phyloP scores from a whole-genome alignment of 345 rosid genomes.

The Hibiscus mutabilis region DNA sequence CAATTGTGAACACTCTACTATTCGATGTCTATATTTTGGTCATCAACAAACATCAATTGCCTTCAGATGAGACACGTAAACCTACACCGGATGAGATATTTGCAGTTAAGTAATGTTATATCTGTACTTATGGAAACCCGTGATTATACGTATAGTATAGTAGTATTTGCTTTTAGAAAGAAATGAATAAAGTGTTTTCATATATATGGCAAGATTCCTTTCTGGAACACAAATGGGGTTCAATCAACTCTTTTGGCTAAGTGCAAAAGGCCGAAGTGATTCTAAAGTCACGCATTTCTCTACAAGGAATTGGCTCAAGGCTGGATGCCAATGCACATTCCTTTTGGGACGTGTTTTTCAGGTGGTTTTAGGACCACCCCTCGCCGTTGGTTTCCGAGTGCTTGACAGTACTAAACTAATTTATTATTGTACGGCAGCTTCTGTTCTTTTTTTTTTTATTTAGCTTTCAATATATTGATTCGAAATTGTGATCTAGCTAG shows the following conservation, averaged over 20 bases:
- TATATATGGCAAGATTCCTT: not conserved
- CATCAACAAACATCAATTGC: too few species aligned
- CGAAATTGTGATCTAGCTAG: not conserved
- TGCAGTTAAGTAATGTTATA: not conserved
- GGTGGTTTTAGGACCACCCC: conserved; percentile 1
- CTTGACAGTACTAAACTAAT: not conserved
- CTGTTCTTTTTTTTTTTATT: not conserved
- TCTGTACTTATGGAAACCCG: not conserved
- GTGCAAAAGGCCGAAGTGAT: not conserved
- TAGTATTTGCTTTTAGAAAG: not conserved
- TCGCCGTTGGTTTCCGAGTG: conserved; percentile 13
- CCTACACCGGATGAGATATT: not conserved
- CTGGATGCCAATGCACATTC: conserved; percentile 4
- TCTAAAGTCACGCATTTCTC: not conserved
- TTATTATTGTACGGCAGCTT: not conserved
- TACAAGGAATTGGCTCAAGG: not conserved
- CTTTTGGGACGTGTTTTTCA: not conserved
- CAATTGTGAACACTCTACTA: too few species aligned
- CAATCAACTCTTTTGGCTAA: not conserved
- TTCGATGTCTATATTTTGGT: too few species aligned
- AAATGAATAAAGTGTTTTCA: not conserved
- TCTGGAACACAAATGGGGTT: not conserved
- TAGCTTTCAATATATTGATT: not conserved
- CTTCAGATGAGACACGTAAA: not conserved
- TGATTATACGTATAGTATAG: not conserved